Evolutionary conservation across 1,284 basidiomycete genomes (phyloP), one percentile per base, ranked within the genome.

Genomic region (Rhodotorula mucilaginosa): DNA sequence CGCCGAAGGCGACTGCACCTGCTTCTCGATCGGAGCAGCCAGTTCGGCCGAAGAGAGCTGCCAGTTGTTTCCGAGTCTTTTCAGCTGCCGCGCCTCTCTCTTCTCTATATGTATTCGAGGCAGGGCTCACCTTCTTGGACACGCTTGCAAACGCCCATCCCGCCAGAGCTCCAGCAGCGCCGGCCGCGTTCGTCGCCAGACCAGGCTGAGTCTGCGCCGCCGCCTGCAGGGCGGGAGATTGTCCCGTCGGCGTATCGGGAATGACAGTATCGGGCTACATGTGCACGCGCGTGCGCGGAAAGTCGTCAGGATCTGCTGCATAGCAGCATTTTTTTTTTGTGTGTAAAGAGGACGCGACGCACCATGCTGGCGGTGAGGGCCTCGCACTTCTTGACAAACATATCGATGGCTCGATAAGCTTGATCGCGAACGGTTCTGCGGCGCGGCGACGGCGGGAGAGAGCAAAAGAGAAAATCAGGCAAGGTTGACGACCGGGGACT

Each of bases 371-470:
- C 85, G 3, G 89, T 91, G 77, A 95, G 86, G 6, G 83, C 85
- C 79, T 96, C 91, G n/a, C 96, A 82, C 71, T 86, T 88, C 81
- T 90, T 91, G 75, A 95, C 84, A 79, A 95, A 94, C 69, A 95
- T 83, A 61, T 91, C 89, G 73, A 95, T 85, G 2, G 92, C 90
- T 80, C 92, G 94, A 85, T 95, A 97, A 2, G 92, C 94, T 79
- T 97, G 94, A 81, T 97, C 93, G 52, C 94, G 86, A 1, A 97
- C 94, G 6, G 92, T n/a, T n/a, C n/a, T n/a, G n/a, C n/a, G n/a
- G n/a, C n/a, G n/a, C n/a, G n/a, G n/a, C n/a, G n/a, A n/a, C n/a
- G n/a, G n/a, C n/a, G n/a, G 26, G 26, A 26, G 3, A 18, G 13
- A 46, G 19, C 16, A 57, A 4, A 4, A 52, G 39, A 12, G 39